Base-by-base conservation (phyloP, 306 rosid species). In the Pachyrhizus erosus region DNA sequence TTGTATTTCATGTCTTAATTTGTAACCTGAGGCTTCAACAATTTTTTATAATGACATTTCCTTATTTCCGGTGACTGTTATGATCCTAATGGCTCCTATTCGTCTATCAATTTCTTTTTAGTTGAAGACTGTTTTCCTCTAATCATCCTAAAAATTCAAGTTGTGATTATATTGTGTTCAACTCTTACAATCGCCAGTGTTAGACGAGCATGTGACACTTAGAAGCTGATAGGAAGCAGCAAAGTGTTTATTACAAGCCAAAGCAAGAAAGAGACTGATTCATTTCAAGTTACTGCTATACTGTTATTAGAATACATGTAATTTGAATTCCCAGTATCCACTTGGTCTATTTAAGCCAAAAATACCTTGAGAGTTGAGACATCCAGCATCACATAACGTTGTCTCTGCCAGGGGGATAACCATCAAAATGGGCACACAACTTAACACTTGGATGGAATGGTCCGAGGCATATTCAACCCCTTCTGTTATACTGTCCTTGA, bases 341-440 rank as follows among this genome's bases (percentile, higher is more conserved):
- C 55, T 81, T 85, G 81, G 65, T 20, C 9, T 51, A 49, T 76
- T 76, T 62, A 29, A 21, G 43, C 82, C 54, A 49, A 80, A 85
- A 26, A 61, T 76, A 48, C 76, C 83, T 76, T 80, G 82, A 48
- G 82, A 39, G 49, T 4, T 66, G 80, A n/a, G n/a, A 80, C 82
- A 77, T 61, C 40, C 48, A 33, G 57, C 57, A 26, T 48, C 2
- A 37, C 68, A 48, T 18, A 10, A 37, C 45, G 9, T 24, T 4
- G 68, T 71, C 67, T 18, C 70, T 77, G 24, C 6, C 60, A 60
- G 65, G 37, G 37, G 72, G 39, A 51, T 64, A 77, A 21, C 43
- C 83, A 34, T 45, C 60, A 69, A 69, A 84, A 54, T 52, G 54
- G 71, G 5, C 13, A 51, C 13, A 51, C 9, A 39, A 21, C 52